phyloP scores from a whole-genome alignment of 2,329 filamentous ascomycete species.

The Epichloe uncinata region DNA sequence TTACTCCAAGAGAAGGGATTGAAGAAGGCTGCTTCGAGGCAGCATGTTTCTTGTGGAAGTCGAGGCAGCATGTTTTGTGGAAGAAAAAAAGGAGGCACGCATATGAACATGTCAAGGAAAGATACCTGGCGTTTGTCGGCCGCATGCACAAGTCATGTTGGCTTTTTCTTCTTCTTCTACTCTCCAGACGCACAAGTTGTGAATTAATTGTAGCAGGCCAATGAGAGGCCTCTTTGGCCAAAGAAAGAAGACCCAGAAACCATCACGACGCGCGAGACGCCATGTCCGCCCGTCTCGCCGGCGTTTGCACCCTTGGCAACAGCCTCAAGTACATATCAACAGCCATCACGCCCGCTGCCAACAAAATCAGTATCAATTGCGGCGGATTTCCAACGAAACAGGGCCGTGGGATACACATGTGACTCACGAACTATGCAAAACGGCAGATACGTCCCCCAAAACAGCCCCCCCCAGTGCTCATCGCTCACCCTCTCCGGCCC shows the following conservation, averaged over 20 bases:
- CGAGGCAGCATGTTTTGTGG: too few species aligned
- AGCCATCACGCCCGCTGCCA: conserved; percentile 34
- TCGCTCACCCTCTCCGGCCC: conserved; percentile 29
- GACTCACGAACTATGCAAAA: conserved; percentile 41
- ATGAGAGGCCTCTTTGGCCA: background rate
- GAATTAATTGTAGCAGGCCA: background rate
- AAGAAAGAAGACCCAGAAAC: too few species aligned
- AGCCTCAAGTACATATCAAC: conserved; percentile 43
- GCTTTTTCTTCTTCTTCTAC: too few species aligned
- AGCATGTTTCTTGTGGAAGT: too few species aligned
- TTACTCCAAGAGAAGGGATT: conserved; percentile 34
- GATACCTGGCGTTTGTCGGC: conserved; percentile 1
- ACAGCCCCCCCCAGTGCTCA: conserved; percentile 31
- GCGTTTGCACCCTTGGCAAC: conserved; percentile 24
- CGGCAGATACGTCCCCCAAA: conserved; percentile 37
- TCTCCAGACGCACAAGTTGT: too few species aligned
- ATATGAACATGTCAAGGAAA: background rate
- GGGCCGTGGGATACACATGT: too few species aligned
- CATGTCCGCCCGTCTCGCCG: background rate
- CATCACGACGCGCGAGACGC: background rate
- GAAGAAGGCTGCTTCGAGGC: background rate
- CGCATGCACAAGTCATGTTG: background rate
- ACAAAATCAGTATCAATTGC: too few species aligned
- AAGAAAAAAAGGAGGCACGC: background rate
- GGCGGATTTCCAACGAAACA: too few species aligned